phyloP scores from a whole-genome alignment of 257 asterid genomes.

The Lithospermum erythrorhizon region DNA sequence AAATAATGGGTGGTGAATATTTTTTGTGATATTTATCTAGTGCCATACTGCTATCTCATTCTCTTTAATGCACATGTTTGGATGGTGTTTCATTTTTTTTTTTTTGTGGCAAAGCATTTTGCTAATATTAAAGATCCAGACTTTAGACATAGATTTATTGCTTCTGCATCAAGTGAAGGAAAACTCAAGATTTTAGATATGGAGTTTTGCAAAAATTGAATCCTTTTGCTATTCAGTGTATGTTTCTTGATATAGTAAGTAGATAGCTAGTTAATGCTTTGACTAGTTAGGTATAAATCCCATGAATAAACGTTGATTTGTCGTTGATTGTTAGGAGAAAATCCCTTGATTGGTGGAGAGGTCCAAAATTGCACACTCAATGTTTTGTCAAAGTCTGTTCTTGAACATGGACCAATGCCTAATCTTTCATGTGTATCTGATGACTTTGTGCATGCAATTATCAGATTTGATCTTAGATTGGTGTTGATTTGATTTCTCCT shows the following conservation, averaged over 20 bases:
- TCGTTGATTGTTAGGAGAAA: conserved; percentile 1
- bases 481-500: background rate
- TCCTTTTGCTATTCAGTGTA: background rate
- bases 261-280: background rate
- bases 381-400: background rate
- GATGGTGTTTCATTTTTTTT: too few relatives aligned
- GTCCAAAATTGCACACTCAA: background rate
- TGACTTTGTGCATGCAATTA: conserved; percentile 12
- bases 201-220: background rate
- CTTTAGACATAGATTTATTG: too few relatives aligned
- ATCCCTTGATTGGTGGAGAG: conserved; percentile 7
- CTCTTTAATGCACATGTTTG: too few relatives aligned
- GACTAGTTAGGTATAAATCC: too few relatives aligned
- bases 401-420: background rate
- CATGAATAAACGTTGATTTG: background rate
- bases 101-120: too few relatives aligned
- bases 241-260: background rate
- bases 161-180: too few relatives aligned
- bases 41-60: too few relatives aligned
- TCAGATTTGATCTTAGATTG: conserved; percentile 11
- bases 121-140: too few relatives aligned
- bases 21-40: too few relatives aligned
- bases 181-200: too few relatives aligned
- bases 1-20: too few relatives aligned
- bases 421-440: conserved; percentile 8